Evolutionary conservation across 495 filamentous ascomycete species (phyloP).

Genomic region (Lichina pygmaea): DNA sequence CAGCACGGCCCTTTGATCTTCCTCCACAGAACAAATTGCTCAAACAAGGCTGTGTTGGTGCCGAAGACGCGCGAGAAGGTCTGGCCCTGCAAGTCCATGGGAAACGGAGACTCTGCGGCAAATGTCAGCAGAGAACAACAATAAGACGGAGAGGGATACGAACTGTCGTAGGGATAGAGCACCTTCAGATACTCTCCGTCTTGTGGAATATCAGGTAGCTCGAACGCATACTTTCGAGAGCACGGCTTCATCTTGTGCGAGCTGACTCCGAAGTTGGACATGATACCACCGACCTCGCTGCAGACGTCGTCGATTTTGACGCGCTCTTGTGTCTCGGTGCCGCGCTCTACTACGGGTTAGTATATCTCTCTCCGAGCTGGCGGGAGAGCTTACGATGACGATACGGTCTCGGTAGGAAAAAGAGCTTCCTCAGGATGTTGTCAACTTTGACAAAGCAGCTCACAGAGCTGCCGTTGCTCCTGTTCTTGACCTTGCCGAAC

Average conservation of each 20-base stretch:
- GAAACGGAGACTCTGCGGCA: constrained; percentile 24
- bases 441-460: constrained; percentile 94
- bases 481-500: constrained; percentile 91
- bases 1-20: constrained; percentile 97
- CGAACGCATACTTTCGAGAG: constrained; percentile 84
- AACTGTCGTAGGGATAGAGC: constrained; percentile 64
- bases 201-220: constrained; percentile 62
- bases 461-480: constrained; percentile 45
- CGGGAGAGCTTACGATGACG: constrained; percentile 16
- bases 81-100: constrained; percentile 47
- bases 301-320: constrained; percentile 79
- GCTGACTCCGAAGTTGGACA: constrained; percentile 55
- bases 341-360: constrained; percentile 15
- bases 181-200: constrained; percentile 82
- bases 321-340: constrained; percentile 47
- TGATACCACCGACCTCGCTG: constrained; percentile 57
- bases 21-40: constrained; percentile 95
- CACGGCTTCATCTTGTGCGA: constrained; percentile 86
- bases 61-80: constrained; percentile 93
- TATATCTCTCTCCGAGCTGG: not conserved
- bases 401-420: constrained; percentile 63
- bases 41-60: constrained; percentile 77
- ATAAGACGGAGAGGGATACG: constrained; percentile 1
- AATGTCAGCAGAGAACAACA: not conserved
- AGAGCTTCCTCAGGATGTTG: constrained; percentile 79